Evolutionary conservation across 495 filamentous ascomycete species (phyloP).

Genomic region (Xylaria grammica): DNA sequence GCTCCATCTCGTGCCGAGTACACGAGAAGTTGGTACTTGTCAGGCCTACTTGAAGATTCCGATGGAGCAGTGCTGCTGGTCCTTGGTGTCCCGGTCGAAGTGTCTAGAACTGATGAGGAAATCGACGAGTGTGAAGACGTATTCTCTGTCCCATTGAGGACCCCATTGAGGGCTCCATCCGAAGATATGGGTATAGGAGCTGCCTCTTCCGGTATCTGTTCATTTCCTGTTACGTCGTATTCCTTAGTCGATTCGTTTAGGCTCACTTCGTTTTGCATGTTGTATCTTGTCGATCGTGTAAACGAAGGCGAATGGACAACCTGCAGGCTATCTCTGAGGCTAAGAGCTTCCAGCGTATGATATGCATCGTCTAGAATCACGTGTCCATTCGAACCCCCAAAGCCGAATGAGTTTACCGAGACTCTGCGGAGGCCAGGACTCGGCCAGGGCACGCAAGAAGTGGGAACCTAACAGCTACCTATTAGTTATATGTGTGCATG

Average conservation of each 20-base stretch:
- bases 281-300: neutral
- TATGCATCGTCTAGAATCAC: constrained; percentile 53
- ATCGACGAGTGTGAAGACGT: no score
- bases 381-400: constrained; percentile 62
- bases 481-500: neutral
- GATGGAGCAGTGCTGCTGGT: no score
- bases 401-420: constrained; percentile 62
- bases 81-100: no score
- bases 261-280: neutral
- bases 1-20: constrained; percentile 23
- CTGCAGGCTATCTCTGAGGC: neutral
- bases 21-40: constrained; percentile 21
- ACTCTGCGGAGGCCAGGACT: constrained; percentile 41
- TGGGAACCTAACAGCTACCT: constrained; percentile 23
- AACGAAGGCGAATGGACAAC: constrained; percentile 4
- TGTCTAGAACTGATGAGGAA: no score
- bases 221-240: no score
- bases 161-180: neutral
- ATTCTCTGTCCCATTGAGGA: no score
- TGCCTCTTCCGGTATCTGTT: no score
- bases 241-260: no score
- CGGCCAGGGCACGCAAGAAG: constrained; percentile 25
- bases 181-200: neutral
- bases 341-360: constrained; percentile 13
- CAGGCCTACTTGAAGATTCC: no score